Percentiles rank a stretch among this genome's conserved stretches.
These are phyloP conservation scores for Aureoboletus auriporus DNA, from an alignment of 768 basidiomycete genomes.

Conservation along the genomic window DNA sequence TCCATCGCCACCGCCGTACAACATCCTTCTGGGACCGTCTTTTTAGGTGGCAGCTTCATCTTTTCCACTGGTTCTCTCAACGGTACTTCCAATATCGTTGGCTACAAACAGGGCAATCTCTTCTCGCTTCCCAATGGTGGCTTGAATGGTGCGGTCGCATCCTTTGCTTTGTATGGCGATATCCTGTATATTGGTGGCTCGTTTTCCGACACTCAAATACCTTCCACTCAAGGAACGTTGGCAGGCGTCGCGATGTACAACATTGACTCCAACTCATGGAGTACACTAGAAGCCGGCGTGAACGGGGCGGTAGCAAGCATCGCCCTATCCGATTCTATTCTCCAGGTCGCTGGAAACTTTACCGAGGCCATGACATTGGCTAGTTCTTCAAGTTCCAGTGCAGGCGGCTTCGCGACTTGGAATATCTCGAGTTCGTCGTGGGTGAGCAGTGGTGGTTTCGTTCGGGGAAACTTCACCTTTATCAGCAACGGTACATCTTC, in stretches of 20 bases:
- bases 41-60: conserved; percentile 75
- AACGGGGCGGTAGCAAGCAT: conserved; percentile 72
- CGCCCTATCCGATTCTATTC: conserved; percentile 40
- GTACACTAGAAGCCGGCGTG: conserved; percentile 64
- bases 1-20: conserved; percentile 56
- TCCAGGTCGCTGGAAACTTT: conserved; percentile 78
- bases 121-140: conserved; percentile 57
- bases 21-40: conserved; percentile 61
- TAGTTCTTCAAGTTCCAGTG: conserved; percentile 30
- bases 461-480: conserved; percentile 67
- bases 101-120: conserved; percentile 59
- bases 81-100: conserved; percentile 66
- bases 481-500: conserved; percentile 61
- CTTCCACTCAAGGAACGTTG: conserved; percentile 50
- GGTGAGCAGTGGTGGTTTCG: conserved; percentile 72
- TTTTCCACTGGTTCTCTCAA: conserved; percentile 53
- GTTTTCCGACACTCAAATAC: conserved; percentile 65
- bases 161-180: conserved; percentile 60
- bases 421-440: conserved; percentile 56
- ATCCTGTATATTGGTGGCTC: conserved; percentile 82
- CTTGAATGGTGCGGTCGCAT: conserved; percentile 73
- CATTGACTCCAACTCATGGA: conserved; percentile 61
- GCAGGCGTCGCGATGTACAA: conserved; percentile 70
- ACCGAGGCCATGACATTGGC: conserved; percentile 40
- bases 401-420: conserved; percentile 75